Evolutionary conservation across 2,329 filamentous ascomycete genomes (phyloP).

Genomic region (Boeremia lycopersici): DNA sequence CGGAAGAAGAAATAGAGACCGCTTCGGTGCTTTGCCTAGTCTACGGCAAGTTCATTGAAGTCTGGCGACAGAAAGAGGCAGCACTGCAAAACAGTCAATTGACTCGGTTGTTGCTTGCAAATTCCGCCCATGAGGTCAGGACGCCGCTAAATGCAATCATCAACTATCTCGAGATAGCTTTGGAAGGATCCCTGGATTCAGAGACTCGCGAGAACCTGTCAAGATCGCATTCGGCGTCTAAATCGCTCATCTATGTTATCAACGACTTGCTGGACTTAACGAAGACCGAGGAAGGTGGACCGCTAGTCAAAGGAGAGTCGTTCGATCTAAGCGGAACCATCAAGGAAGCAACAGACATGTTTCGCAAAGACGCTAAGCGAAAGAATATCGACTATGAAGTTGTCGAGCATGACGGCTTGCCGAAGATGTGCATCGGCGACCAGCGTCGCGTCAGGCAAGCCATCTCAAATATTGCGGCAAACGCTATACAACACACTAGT

Average conservation of each 20-base stretch:
- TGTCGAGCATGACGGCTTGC: conserved; percentile 70
- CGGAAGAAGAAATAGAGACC: conserved; percentile 86
- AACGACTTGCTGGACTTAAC: conserved; percentile 90
- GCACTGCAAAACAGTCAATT: conserved; percentile 82
- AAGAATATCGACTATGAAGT: conserved; percentile 77
- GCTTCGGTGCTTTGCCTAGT: conserved; percentile 86
- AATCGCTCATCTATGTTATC: conserved; percentile 91
- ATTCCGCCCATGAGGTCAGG: conserved; percentile 89
- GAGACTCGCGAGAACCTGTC: conserved; percentile 86
- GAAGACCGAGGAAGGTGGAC: conserved; percentile 82
- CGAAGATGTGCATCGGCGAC: conserved; percentile 75
- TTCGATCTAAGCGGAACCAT: conserved; percentile 76
- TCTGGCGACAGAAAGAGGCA: conserved; percentile 89
- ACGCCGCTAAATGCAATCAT: conserved; percentile 93
- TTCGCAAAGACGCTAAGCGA: conserved; percentile 73
- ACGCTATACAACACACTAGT: conserved; percentile 79
- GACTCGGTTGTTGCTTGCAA: conserved; percentile 78
- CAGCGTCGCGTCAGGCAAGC: conserved; percentile 80
- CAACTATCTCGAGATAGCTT: conserved; percentile 89
- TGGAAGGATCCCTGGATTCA: conserved; percentile 78
- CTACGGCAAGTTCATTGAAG: conserved; percentile 88
- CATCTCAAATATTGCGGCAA: conserved; percentile 81
- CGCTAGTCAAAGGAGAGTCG: conserved; percentile 77
- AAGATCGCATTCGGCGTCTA: conserved; percentile 87
- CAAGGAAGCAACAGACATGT: conserved; percentile 77